Evolutionary conservation across 2,329 filamentous ascomycete genomes (phyloP).

Genomic region (Clathrospora elynae): DNA sequence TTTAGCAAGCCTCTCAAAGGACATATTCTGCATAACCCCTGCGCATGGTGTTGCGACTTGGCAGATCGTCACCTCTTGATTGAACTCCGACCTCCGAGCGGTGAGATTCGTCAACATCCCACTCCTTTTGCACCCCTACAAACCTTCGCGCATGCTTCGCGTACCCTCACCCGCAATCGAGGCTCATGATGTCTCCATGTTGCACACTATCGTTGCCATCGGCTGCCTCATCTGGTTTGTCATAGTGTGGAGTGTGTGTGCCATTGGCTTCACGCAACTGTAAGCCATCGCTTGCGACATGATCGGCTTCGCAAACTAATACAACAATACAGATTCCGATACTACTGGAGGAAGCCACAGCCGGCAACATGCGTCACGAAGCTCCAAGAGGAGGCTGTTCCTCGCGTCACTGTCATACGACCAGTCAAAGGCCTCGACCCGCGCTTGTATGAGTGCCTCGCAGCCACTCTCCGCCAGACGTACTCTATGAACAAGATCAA

Average conservation of each 20-base stretch:
- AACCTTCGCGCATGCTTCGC: conserved; percentile 44
- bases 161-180: conserved; percentile 27
- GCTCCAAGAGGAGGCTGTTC: conserved; percentile 58
- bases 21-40: too few relatives aligned
- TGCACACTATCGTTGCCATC: conserved; percentile 49
- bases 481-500: conserved; percentile 79
- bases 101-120: conserved; percentile 21
- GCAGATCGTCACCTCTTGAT: conserved; percentile 10
- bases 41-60: conserved; percentile 7
- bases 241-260: conserved; percentile 61
- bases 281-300: conserved; percentile 43
- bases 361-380: conserved; percentile 50
- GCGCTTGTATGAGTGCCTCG: conserved; percentile 87
- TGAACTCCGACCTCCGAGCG: conserved; percentile 26
- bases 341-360: conserved; percentile 56
- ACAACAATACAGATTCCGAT: conserved; percentile 54
- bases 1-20: too few relatives aligned
- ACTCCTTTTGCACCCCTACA: conserved; percentile 15
- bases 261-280: conserved; percentile 65
- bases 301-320: conserved; percentile 17
- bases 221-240: conserved; percentile 62
- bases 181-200: conserved; percentile 41
- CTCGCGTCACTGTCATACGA: conserved; percentile 87
- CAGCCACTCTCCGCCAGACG: conserved; percentile 79
- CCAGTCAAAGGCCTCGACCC: conserved; percentile 93